Percentiles rank a stretch among this genome's conserved stretches.
Evolutionary conservation across 306 rosid genomes (phyloP).

Genomic region (Vicia faba): DNA sequence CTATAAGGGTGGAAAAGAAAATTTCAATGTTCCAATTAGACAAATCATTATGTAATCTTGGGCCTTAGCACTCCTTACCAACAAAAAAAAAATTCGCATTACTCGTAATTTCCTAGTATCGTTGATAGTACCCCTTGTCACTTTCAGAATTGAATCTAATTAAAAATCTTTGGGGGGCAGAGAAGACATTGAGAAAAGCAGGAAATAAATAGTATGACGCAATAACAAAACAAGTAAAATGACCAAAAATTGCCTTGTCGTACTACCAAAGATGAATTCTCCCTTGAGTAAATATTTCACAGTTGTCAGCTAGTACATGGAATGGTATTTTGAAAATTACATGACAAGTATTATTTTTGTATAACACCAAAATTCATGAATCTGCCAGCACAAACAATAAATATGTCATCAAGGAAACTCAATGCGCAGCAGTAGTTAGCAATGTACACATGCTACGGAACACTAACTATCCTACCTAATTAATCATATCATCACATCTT

Average conservation of each 20-base stretch:
- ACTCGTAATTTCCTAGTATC: no score
- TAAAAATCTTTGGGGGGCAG: no score
- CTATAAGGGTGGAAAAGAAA: no score
- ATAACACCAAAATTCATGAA: constrained; percentile 63
- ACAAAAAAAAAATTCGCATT: no score
- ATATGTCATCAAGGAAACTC: constrained; percentile 43
- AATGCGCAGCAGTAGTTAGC: constrained; percentile 64
- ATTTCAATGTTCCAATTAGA: no score
- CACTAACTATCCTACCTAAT: constrained; percentile 52
- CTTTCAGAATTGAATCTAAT: no score
- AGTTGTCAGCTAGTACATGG: constrained; percentile 24
- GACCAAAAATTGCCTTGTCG: background rate
- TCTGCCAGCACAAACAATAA: constrained; percentile 57
- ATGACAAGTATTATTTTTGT: constrained; percentile 41
- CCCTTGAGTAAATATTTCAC: constrained; percentile 3
- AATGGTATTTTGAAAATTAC: constrained; percentile 49
- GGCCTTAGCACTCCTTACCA: no score
- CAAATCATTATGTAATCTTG: no score
- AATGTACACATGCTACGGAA: constrained; percentile 67
- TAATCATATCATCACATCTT: constrained; percentile 47
- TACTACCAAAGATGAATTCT: background rate
- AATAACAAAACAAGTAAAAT: background rate
- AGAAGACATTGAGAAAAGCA: no score
- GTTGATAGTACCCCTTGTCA: no score
- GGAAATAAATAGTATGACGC: no score